Conservation (phyloP, 495 filamentous ascomycete species). For the Penicillium dipodomyicola region DNA sequence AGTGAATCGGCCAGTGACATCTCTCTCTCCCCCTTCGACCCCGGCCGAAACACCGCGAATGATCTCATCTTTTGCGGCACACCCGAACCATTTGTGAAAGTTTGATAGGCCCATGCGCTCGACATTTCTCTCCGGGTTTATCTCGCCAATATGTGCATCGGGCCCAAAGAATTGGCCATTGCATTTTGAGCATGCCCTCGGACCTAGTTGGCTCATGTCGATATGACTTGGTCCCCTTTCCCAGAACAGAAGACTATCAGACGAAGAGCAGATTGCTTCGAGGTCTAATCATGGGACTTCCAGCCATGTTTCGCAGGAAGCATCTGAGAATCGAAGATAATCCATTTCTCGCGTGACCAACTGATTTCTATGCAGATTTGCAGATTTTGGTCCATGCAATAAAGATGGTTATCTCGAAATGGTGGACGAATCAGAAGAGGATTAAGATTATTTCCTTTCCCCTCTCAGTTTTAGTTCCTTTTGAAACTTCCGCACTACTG, state of each 20-base stretch:
- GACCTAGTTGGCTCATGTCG: neutral
- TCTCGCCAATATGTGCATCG: neutral
- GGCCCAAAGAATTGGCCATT: neutral
- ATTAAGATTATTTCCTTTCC: neutral
- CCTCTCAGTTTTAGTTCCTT: neutral
- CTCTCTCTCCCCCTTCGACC: neutral
- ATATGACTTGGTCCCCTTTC: neutral
- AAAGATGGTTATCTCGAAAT: constrained; percentile 13
- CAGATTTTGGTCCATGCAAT: constrained; percentile 2
- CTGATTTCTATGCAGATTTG: neutral
- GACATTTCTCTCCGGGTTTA: neutral
- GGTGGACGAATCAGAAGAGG: constrained; percentile 3
- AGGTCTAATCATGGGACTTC: neutral
- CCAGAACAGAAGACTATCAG: neutral
- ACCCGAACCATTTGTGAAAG: neutral
- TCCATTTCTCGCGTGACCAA: constrained; percentile 3
- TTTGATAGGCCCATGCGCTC: neutral
- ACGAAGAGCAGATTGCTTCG: neutral
- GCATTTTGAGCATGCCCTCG: neutral
- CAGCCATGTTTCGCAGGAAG: neutral
- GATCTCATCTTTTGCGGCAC: neutral
- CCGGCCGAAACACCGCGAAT: neutral
- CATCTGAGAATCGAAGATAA: neutral
- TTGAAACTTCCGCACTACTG: neutral
- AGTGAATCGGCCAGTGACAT: constrained; percentile 17